Percentiles rank a stretch among this genome's conserved stretches.
Conservation (phyloP, 176 grass and related monocot genomes). For the Cocos nucifera region DNA sequence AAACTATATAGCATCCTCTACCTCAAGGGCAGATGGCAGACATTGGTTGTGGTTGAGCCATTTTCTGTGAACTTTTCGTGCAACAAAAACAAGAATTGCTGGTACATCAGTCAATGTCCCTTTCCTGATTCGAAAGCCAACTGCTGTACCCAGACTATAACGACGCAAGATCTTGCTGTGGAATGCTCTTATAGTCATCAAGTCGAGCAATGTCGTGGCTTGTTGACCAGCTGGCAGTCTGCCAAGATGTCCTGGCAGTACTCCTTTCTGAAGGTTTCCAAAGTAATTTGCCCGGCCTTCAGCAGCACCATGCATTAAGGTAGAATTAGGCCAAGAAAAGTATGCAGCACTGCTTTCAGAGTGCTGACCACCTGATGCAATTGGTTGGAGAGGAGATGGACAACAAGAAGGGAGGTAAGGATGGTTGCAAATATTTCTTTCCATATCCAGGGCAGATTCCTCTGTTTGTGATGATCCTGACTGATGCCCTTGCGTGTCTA, state of each 20-base stretch:
- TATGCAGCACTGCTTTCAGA: conserved; percentile 73
- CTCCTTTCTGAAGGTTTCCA: conserved; percentile 92
- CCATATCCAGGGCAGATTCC: conserved; percentile 64
- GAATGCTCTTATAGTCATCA: conserved; percentile 98
- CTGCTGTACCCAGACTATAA: conserved; percentile 80
- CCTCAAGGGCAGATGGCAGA: conserved; percentile 83
- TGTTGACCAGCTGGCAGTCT: conserved; percentile 66
- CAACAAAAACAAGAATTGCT: conserved; percentile 88
- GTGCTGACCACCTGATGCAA: conserved; percentile 66
- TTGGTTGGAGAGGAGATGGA: conserved; percentile 65
- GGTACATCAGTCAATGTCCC: conserved; percentile 72
- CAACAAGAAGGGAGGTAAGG: conserved; percentile 31
- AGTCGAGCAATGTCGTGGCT: conserved; percentile 84
- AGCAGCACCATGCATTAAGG: conserved; percentile 62
- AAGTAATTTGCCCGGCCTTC: conserved; percentile 99
- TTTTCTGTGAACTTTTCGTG: conserved; percentile 82
- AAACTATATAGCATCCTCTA: conserved; percentile 7
- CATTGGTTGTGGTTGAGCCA: conserved; percentile 70
- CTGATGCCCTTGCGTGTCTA: conserved; percentile 36
- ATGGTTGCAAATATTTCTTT: conserved; percentile 41
- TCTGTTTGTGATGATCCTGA: conserved; percentile 52
- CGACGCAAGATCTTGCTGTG: conserved; percentile 90
- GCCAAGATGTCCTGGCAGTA: conserved; percentile 66
- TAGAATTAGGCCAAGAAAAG: conserved; percentile 95
- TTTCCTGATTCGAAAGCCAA: conserved; percentile 91